These are phyloP conservation scores for Pseudonectria buxi DNA, from an alignment of 2,329 filamentous ascomycete species.

Conservation along the genomic window DNA sequence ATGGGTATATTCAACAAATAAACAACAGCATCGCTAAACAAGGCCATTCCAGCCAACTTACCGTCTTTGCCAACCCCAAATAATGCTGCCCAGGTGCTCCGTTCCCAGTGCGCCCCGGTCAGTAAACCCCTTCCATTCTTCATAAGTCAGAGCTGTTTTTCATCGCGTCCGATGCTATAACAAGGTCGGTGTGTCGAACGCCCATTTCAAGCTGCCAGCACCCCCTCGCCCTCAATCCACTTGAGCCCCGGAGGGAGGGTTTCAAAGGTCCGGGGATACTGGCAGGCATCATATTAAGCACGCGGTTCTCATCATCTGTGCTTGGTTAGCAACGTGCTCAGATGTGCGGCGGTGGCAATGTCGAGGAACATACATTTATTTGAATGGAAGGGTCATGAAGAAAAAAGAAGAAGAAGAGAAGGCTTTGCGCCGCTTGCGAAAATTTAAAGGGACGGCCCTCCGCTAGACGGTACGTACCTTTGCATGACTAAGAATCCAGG, in stretches of 20 bases:
- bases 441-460: constrained; percentile 29
- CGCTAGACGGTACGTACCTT: too few species aligned
- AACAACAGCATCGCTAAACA: too few species aligned
- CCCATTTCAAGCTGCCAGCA: constrained; percentile 82
- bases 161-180: constrained; percentile 93
- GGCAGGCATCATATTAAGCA: constrained; percentile 82
- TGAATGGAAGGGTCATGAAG: constrained; percentile 97
- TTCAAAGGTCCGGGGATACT: constrained; percentile 55
- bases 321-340: constrained; percentile 25
- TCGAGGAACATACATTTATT: constrained; percentile 69
- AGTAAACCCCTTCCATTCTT: constrained; percentile 30
- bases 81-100: neutral
- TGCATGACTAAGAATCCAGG: too few species aligned
- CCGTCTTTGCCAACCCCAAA: neutral
- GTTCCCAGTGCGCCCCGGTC: neutral
- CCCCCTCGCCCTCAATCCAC: constrained; percentile 66
- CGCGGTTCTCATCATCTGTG: constrained; percentile 99
- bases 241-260: constrained; percentile 90
- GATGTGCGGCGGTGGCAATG: constrained; percentile 8
- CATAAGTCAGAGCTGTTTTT: constrained; percentile 87
- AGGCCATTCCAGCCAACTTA: too few species aligned
- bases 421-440: constrained; percentile 21
- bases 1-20: too few species aligned
- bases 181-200: constrained; percentile 99
- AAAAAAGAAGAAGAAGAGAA: constrained; percentile 47